Base-by-base conservation (phyloP, 2,329 filamentous ascomycete genomes). In the Hypoxylon sp. region DNA sequence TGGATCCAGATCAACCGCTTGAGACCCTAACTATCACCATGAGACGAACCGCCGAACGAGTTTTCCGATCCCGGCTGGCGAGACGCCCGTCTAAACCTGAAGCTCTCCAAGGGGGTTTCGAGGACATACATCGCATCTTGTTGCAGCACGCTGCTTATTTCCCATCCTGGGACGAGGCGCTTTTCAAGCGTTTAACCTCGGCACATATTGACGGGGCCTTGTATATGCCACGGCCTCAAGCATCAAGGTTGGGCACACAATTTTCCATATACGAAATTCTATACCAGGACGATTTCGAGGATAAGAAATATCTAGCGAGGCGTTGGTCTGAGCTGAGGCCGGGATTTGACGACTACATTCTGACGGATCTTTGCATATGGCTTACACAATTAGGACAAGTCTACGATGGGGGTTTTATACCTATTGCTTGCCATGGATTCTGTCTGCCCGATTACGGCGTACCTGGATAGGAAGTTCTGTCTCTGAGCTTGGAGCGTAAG, bases 391-490 rank as follows among this genome's bases (percentile, higher is more conserved):
- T 62, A 23, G 48, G 30, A n/a, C 30, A 43, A 21, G 13, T 36
- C 4, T 46, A 46, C 10, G 21, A 46, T 19, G 17, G 14, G 19
- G 11, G 13, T 28, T 30, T 13, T 14, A 32, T 25, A 6, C 32
- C 48, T 11, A 34, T 51, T 23, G 63, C 41, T 21, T 60, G 48
- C 11, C 66, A 69, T 43, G 63, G 63, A 9, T 66, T 69, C 50
- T 69, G 66, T 17, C 17, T 41, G 10, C 34, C 58, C 17, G 59
- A 66, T 21, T 69, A 65, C 28, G 66, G 66, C 7, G 11, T 69
- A 13, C 66, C 58, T 7, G 14, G 17, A 17, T 43, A 43, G 17
- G 38, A 43, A 19, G 19, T 43, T 17, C 9, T 21, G 10, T 13
- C 7, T 4, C 17, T 11, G 38, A 43, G 17, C 38, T 43, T 7